Base-by-base conservation (phyloP, 2,329 filamentous ascomycete genomes). In the Aurifilum marmelostoma region DNA sequence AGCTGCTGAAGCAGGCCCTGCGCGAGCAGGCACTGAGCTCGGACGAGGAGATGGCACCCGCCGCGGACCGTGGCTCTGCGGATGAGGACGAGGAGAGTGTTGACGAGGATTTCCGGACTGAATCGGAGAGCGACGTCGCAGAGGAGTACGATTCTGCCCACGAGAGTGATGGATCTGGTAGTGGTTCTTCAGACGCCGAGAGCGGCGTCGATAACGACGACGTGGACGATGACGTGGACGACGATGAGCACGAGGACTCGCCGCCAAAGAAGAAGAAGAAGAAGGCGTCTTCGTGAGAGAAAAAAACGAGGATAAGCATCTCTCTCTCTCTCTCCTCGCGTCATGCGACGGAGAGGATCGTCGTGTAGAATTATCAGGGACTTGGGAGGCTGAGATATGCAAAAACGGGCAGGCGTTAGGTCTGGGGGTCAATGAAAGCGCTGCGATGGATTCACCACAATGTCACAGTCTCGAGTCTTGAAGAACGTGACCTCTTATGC, bases 41-140 rank as follows among this genome's bases (percentile, higher is more conserved):
- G 34, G 94, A 97, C 73, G 92, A 94, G 72, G 91, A 92, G 56
- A 91, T 90, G 9, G 89, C 84, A 37, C 87, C 80, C 70, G 87
- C 88, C 73, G 88, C 90, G 2, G 93, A 96, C 79, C 90, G 94
- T 69, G 95, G 96, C 72, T 96, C 92, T 37, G 96, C 95, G 3
- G 96, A 98, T 77, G 96, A 99, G 80, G 96, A 99, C 75, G 92
- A 95, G 77, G 95, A 98, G 83, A 95, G 92, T 70, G 89, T 94
- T 11, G 96, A 99, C 75, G 96, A 99, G 79, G 96, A 99, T 82
- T 99, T 99, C 85, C 88, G 92, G 74, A 92, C 92, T 7, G 93
- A 97, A 71, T 94, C 91, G 18, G 96, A 99, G 73, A 97, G 92
- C 66, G 96, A 99, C 74, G 94, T 97, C 2, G 96, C 95, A 0